phyloP scores from a whole-genome alignment of 108 stramenopile genomes.

The Cyclostephanos tholiformis region DNA sequence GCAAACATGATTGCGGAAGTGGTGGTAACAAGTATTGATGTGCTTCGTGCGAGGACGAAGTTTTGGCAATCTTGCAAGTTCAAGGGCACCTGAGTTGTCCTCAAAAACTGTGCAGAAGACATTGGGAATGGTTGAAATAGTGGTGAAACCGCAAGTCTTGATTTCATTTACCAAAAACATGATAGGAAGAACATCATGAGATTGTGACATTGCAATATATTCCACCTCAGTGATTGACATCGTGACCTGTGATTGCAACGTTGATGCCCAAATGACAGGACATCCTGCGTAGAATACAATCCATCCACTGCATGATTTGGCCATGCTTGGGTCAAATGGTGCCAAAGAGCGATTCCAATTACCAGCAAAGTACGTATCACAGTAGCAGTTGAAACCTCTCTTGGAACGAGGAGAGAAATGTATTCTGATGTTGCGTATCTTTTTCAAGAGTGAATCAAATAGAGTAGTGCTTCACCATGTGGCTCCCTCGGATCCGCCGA shows the following conservation, averaged over 20 bases:
- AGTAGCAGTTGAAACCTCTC: constrained; percentile 4
- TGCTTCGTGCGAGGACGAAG: constrained; percentile 46
- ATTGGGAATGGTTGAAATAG: not conserved
- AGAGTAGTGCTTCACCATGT: constrained; percentile 21
- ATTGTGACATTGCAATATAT: too few species aligned
- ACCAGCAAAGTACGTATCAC: constrained; percentile 1
- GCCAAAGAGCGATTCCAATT: not conserved
- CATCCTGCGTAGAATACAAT: too few species aligned
- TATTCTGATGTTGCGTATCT: constrained; percentile 15
- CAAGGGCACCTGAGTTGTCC: constrained; percentile 37
- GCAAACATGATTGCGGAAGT: constrained; percentile 30
- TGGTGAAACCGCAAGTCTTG: constrained; percentile 4
- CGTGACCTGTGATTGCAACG: not conserved
- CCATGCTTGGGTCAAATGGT: not conserved
- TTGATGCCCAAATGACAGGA: too few species aligned
- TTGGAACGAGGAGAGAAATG: not conserved
- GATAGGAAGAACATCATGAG: not conserved
- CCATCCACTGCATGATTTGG: too few species aligned
- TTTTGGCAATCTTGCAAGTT: constrained; percentile 41
- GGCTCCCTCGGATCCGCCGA: constrained; percentile 6
- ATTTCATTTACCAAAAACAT: constrained; percentile 5
- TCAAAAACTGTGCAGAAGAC: constrained; percentile 47
- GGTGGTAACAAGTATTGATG: constrained; percentile 36
- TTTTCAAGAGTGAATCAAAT: constrained; percentile 16
- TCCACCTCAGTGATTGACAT: too few species aligned